Conservation (phyloP, 202 grass and related monocot species). For the Saccharum hybrid region DNA sequence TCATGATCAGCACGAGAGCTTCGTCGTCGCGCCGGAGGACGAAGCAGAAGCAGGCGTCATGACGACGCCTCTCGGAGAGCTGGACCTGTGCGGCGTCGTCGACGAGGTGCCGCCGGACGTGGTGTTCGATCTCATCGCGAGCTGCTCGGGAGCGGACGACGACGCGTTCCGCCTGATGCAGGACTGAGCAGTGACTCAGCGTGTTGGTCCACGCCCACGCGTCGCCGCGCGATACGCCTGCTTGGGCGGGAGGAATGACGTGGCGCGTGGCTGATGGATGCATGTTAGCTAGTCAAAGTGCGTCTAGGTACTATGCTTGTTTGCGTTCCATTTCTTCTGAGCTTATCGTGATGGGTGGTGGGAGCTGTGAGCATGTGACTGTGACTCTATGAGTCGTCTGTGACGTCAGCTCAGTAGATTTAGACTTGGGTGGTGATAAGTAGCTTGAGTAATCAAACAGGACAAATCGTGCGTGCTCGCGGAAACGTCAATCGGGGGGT, state of each 20-base stretch:
- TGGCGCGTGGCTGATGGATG: background rate
- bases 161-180: slow-evolving; percentile 24
- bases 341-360: background rate
- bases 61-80: background rate
- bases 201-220: background rate
- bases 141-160: slow-evolving; percentile 31
- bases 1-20: background rate
- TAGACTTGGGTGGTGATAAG: too few relatives aligned
- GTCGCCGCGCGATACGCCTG: background rate
- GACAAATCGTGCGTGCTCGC: too few relatives aligned
- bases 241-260: background rate
- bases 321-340: background rate
- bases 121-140: slow-evolving; percentile 43
- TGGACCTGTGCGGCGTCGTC: background rate
- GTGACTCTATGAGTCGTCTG: too few relatives aligned
- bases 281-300: background rate
- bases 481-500: too few relatives aligned
- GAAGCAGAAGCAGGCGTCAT: background rate
- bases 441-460: too few relatives aligned
- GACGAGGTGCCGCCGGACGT: slow-evolving; percentile 44
- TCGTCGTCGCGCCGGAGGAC: background rate
- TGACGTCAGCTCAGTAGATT: too few relatives aligned
- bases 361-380: too few relatives aligned
- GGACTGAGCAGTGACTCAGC: slow-evolving; percentile 1
- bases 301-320: background rate